Percentiles rank a stretch among this genome's conserved stretches.
phyloP scores from a whole-genome alignment of 495 filamentous ascomycete genomes.

The Lepraria neglecta region DNA sequence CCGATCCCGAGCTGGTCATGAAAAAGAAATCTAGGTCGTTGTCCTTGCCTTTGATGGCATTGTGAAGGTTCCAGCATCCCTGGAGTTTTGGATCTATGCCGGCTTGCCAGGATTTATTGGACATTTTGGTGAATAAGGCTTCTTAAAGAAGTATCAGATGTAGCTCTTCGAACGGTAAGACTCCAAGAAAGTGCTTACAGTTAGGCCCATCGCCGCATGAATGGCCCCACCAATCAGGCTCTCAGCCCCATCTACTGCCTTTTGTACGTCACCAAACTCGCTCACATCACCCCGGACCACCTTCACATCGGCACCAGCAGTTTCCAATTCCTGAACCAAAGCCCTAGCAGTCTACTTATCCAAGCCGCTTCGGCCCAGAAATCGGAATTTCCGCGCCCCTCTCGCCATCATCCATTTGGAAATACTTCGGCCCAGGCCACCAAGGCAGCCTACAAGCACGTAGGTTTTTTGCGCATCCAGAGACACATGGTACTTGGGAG shows the following conservation, averaged over 20 bases:
- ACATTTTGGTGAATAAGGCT: constrained; percentile 14
- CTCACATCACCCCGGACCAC: constrained; percentile 34
- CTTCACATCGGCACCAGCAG: constrained; percentile 27
- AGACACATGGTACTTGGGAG: neutral
- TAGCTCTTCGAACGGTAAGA: neutral
- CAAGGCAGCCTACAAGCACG: constrained; percentile 35
- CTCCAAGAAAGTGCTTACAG: constrained; percentile 6
- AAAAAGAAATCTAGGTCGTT: constrained; percentile 25
- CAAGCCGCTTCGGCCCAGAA: constrained; percentile 33
- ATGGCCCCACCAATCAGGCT: constrained; percentile 19
- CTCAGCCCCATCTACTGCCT: neutral
- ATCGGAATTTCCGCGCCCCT: constrained; percentile 37
- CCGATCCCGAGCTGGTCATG: constrained; percentile 21
- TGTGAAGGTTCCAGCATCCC: constrained; percentile 29
- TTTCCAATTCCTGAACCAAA: constrained; percentile 26
- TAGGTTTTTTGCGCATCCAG: constrained; percentile 26
- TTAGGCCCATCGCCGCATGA: constrained; percentile 25
- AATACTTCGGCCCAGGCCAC: constrained; percentile 35
- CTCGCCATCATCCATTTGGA: constrained; percentile 33
- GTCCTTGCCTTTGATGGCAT: constrained; percentile 18
- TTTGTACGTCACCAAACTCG: constrained; percentile 28
- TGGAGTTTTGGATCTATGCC: constrained; percentile 28
- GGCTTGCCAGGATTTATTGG: constrained; percentile 1
- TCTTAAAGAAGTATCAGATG: constrained; percentile 12
- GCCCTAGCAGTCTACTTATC: constrained; percentile 20